A percentile compares a stretch with the other conserved stretches of the same genome.
Conservation (phyloP, 2,329 filamentous ascomycete species). For the Colletotrichum tanaceti region DNA sequence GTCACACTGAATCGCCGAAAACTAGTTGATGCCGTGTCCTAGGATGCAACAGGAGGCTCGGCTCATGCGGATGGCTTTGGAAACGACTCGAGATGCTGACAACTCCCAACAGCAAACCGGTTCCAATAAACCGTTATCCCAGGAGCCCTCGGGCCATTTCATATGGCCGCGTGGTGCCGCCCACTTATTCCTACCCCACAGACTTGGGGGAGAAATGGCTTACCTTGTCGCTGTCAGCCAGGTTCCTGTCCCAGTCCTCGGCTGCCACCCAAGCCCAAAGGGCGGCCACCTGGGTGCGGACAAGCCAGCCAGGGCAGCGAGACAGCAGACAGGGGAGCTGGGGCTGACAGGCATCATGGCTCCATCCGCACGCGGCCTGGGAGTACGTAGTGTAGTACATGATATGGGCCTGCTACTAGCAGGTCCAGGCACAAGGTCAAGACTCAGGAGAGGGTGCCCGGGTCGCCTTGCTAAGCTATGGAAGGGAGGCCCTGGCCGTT, state of each 20-base stretch:
- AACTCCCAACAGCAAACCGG: not conserved
- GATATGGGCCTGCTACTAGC: not conserved
- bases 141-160: conserved; percentile 19
- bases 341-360: conserved; percentile 26
- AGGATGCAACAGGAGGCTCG: not conserved
- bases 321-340: not conserved
- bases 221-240: conserved; percentile 36
- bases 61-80: conserved; percentile 2
- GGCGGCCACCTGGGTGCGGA: conserved; percentile 18
- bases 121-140: conserved; percentile 8
- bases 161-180: conserved; percentile 27
- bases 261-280: conserved; percentile 6
- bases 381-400: conserved; percentile 23
- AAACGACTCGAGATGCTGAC: not conserved
- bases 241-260: conserved; percentile 32
- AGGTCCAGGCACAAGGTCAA: conserved; percentile 30
- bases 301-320: conserved; percentile 10
- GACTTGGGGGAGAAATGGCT: conserved; percentile 25
- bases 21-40: not conserved
- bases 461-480: conserved; percentile 13
- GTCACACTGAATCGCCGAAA: not conserved
- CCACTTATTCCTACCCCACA: conserved; percentile 33
- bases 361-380: conserved; percentile 38
- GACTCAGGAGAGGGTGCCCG: conserved; percentile 39
- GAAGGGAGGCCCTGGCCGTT: conserved; percentile 18